Evolutionary conservation across 208 protist genomes (phyloP).

Genomic region (Trypanosoma rangeli): DNA sequence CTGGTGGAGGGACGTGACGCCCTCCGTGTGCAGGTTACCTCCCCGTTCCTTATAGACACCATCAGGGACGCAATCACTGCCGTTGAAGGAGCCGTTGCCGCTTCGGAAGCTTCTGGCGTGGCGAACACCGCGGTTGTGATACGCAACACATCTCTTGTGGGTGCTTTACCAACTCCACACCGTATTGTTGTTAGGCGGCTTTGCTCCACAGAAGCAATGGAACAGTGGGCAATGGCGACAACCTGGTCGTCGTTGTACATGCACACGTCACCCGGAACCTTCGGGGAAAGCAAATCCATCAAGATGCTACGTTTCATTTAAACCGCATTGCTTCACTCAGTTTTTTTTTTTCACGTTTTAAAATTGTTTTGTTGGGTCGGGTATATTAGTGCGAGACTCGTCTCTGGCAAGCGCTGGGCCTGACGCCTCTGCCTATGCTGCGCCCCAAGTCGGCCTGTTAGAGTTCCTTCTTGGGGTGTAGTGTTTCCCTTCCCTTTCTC

Average conservation of each 20-base stretch:
- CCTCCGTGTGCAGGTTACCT: slow-evolving; percentile 20
- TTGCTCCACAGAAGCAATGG: slow-evolving; percentile 52
- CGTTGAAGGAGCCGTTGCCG: slow-evolving; percentile 29
- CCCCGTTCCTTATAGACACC: slow-evolving; percentile 67
- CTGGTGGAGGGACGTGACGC: slow-evolving; percentile 14
- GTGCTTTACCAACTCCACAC: slow-evolving; percentile 75
- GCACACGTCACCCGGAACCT: slow-evolving; percentile 32
- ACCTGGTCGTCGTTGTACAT: slow-evolving; percentile 84
- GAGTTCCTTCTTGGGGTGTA: neutral
- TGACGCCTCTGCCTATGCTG: neutral
- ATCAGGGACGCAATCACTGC: slow-evolving; percentile 53
- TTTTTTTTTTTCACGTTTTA: slow-evolving; percentile 11
- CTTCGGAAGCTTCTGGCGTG: neutral
- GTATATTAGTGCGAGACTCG: neutral
- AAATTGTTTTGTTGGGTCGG: slow-evolving; percentile 22
- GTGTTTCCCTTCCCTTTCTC: neutral
- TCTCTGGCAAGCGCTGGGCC: neutral
- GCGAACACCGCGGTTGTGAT: slow-evolving; percentile 27
- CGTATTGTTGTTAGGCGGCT: slow-evolving; percentile 72
- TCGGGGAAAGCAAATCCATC: slow-evolving; percentile 68
- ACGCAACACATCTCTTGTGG: slow-evolving; percentile 68
- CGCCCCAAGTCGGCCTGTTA: neutral
- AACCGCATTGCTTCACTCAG: slow-evolving; percentile 9
- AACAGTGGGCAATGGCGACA: slow-evolving; percentile 72
- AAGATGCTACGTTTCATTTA: slow-evolving; percentile 58